These are phyloP conservation scores for Mangifera indica DNA, from an alignment of 345 rosid species.

Conservation along the genomic window DNA sequence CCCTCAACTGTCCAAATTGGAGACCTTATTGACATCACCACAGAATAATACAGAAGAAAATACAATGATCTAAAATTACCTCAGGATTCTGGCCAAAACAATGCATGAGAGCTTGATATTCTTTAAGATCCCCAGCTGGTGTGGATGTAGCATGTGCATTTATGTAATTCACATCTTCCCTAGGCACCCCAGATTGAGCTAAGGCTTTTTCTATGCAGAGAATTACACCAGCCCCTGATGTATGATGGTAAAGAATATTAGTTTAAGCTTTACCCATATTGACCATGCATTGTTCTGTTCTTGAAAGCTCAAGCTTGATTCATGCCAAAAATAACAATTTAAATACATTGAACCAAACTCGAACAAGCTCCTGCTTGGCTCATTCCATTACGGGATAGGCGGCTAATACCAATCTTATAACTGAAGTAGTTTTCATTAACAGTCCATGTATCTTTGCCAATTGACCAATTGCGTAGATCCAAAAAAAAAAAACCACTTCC, in stretches of 20 bases:
- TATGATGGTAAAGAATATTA: conserved; percentile 9
- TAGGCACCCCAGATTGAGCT: conserved; percentile 64
- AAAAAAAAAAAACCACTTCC: conserved; percentile 21
- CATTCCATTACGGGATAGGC: too few relatives aligned
- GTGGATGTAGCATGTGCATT: conserved; percentile 98
- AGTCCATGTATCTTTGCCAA: too few relatives aligned
- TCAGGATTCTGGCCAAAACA: conserved; percentile 81
- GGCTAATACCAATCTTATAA: too few relatives aligned
- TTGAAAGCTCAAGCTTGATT: background rate
- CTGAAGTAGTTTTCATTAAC: too few relatives aligned
- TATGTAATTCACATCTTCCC: conserved; percentile 73
- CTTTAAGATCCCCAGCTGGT: conserved; percentile 82
- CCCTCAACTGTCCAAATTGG: conserved; percentile 49
- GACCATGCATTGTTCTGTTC: conserved; percentile 2
- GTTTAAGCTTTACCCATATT: conserved; percentile 8
- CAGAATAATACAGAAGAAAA: background rate
- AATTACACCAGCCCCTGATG: conserved; percentile 70
- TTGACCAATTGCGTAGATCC: conserved; percentile 4
- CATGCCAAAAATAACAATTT: background rate
- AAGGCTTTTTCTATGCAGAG: conserved; percentile 90
- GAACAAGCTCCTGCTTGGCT: background rate
- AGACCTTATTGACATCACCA: conserved; percentile 22
- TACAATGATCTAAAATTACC: conserved; percentile 36
- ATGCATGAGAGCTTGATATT: conserved; percentile 68
- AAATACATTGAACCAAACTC: background rate